Base-by-base conservation (phyloP, 257 asterid species). In the Gentiana dahurica region DNA sequence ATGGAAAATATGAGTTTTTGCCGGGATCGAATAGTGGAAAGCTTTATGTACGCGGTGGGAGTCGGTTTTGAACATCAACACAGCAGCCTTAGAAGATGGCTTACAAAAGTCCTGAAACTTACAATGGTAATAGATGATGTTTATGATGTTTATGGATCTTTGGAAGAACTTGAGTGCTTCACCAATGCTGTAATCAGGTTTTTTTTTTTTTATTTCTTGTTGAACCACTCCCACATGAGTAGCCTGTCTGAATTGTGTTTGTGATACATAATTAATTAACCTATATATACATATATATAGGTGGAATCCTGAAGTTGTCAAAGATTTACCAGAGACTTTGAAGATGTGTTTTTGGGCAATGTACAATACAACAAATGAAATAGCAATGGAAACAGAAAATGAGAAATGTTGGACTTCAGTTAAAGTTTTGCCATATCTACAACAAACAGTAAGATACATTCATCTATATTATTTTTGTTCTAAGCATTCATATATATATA, bases 1-100 rank as follows among this genome's bases (percentile, higher is more conserved):
- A 55, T 51, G 4, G 70, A 68, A 67, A 74, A 56, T 12, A 3
- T 83, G 33, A 69, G 66, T 43, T 83, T 83, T 75, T 57, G 77
- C 13, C 71, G 85, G 61, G 77, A 79, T 71, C 65, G 85, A 51
- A 65, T 69, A 32, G 84, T 77, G 0, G 91, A 82, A 55, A 75
- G 87, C 49, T 75, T 79, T 58, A 32, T 79, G 68, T 77, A 79
- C 75, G 72, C 87, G 0, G 78, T 65, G 32, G 87, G 87, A 41
- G 80, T 79, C 54, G 81, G 74, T 54, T 75, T 70, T 41, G 83
- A 77, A 53, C 83, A 73, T 49, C 81, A 75, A n/a, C 60, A 77
- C 52, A 65, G 65, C 49, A 62, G 61, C 58, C 76, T 77, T 12
- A 59, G 87, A 36, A 80, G 60, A 50, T 75, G 76, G 85, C 76